A percentile compares a stretch with the other conserved stretches of the same genome.
phyloP scores from a whole-genome alignment of 371 early-diverging fungal species.

The Mucor lusitanicus region DNA sequence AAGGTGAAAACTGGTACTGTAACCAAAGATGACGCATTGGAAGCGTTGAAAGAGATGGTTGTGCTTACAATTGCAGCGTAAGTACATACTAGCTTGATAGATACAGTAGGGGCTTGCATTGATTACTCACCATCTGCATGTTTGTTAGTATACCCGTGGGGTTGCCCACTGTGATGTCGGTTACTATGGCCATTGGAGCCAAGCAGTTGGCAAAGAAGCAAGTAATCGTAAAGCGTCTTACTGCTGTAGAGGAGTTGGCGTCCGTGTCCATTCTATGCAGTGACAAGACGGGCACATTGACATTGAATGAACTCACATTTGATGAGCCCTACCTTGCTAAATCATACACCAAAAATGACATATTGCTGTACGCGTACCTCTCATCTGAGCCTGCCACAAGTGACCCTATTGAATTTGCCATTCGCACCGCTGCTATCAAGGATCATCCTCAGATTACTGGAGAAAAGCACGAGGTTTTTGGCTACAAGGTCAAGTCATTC shows the following conservation, averaged over 20 bases:
- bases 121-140: background rate
- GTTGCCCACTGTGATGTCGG: slow-evolving; percentile 92
- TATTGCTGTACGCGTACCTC: slow-evolving; percentile 84
- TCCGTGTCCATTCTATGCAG: slow-evolving; percentile 93
- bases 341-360: slow-evolving; percentile 75
- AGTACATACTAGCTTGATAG: background rate
- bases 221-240: slow-evolving; percentile 93
- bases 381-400: slow-evolving; percentile 92
- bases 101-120: background rate
- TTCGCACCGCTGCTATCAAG: slow-evolving; percentile 76
- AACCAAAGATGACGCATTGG: slow-evolving; percentile 54
- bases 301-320: slow-evolving; percentile 88
- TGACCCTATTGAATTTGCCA: slow-evolving; percentile 93
- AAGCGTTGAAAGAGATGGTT: slow-evolving; percentile 74
- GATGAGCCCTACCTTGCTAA: slow-evolving; percentile 84
- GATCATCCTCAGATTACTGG: slow-evolving; percentile 69
- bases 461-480: slow-evolving; percentile 75
- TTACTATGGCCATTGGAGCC: slow-evolving; percentile 95
- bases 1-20: slow-evolving; percentile 22
- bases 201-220: slow-evolving; percentile 85
- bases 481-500: slow-evolving; percentile 83
- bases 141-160: slow-evolving; percentile 83
- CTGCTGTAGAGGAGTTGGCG: slow-evolving; percentile 94
- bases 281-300: slow-evolving; percentile 97
- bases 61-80: slow-evolving; percentile 34